These are phyloP conservation scores for Pycnococcus provasolii DNA, from an alignment of 139 green algal species.

Conservation along the genomic window DNA sequence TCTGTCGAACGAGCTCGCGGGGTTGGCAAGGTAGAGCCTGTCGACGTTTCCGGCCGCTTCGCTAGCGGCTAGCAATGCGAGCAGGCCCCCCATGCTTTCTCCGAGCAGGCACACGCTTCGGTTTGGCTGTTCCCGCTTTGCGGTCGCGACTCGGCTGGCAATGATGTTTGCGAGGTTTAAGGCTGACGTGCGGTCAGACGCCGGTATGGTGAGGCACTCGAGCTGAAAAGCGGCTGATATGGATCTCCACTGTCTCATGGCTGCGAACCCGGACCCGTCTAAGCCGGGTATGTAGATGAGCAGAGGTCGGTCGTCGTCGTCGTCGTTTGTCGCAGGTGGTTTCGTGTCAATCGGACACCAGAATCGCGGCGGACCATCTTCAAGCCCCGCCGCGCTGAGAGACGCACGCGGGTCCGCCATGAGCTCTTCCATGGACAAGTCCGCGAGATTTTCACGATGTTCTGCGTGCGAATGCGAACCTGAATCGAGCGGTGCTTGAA, in stretches of 20 bases:
- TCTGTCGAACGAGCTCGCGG: slow-evolving; percentile 15
- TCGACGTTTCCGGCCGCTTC: neutral
- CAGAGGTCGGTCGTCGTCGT: neutral
- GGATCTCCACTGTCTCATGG: slow-evolving; percentile 7
- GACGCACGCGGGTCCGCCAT: too few species aligned
- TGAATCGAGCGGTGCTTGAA: too few species aligned
- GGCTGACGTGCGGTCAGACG: neutral
- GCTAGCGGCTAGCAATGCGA: slow-evolving; percentile 17
- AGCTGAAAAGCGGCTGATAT: neutral
- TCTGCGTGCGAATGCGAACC: too few species aligned
- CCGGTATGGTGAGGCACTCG: slow-evolving; percentile 6
- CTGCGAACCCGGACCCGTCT: slow-evolving; percentile 24
- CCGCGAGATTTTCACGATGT: too few species aligned
- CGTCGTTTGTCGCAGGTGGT: too few species aligned
- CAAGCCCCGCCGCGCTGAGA: too few species aligned
- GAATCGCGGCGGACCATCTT: too few species aligned
- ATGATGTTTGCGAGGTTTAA: slow-evolving; percentile 13
- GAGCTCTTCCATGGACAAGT: too few species aligned
- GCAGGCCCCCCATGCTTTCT: slow-evolving; percentile 29
- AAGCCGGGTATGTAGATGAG: slow-evolving; percentile 18
- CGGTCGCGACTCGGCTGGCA: neutral
- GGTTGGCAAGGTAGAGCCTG: slow-evolving; percentile 24
- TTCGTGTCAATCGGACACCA: too few species aligned
- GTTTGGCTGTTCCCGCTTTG: neutral
- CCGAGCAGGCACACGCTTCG: slow-evolving; percentile 23